Evolutionary conservation across 768 basidiomycete species (phyloP).

Genomic region (Mycena maculata): DNA sequence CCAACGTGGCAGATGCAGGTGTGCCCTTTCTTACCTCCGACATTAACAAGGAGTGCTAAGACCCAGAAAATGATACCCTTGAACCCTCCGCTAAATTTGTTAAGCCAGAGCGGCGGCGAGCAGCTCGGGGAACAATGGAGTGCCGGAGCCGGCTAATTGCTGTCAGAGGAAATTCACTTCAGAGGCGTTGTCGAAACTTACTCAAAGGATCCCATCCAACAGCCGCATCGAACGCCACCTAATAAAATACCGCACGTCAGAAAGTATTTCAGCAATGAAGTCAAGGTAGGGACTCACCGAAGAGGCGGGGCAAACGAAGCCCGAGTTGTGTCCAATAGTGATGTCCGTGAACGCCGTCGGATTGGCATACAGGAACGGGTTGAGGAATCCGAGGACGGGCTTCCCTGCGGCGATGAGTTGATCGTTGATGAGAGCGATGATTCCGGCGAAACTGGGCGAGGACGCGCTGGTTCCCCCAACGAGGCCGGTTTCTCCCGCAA

Average conservation of each 20-base stretch:
- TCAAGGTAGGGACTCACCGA: background rate
- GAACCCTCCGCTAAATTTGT: too few relatives aligned
- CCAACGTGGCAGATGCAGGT: too few relatives aligned
- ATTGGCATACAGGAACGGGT: too few relatives aligned
- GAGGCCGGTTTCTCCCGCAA: background rate
- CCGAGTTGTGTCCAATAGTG: constrained; percentile 29
- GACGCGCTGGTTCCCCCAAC: constrained; percentile 58
- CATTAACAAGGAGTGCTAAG: too few relatives aligned
- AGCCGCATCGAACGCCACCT: constrained; percentile 14
- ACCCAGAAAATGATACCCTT: too few relatives aligned
- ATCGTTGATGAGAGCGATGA: constrained; percentile 59
- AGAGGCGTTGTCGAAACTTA: background rate
- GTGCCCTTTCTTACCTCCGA: too few relatives aligned
- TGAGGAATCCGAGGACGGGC: too few relatives aligned
- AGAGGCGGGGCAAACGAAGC: constrained; percentile 1
- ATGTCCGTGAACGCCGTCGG: too few relatives aligned
- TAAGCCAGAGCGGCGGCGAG: constrained; percentile 5
- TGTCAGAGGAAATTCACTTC: background rate
- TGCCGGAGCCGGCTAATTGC: constrained; percentile 2
- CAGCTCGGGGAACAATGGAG: background rate
- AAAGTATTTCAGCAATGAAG: background rate
- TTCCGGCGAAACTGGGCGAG: constrained; percentile 55
- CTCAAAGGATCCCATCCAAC: constrained; percentile 17
- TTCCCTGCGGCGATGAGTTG: constrained; percentile 46
- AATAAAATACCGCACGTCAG: background rate